phyloP scores from a whole-genome alignment of 2,329 filamentous ascomycete species.

The Ilyonectria robusta region DNA sequence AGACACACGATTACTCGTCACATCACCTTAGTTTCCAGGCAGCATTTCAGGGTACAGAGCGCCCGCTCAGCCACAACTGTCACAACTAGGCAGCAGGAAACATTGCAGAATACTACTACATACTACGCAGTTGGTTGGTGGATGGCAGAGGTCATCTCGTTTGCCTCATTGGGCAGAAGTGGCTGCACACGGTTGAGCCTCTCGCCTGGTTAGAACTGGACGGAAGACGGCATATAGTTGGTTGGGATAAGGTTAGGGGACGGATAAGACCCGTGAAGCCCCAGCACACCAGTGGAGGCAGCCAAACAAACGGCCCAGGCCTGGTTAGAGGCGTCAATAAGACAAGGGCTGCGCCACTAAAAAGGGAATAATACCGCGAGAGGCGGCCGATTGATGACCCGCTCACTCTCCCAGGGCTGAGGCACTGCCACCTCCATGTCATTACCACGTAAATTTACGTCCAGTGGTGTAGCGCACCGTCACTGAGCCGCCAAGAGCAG shows the following conservation, averaged over 20 bases:
- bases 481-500: not conserved
- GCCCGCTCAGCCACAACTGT: conserved; percentile 3
- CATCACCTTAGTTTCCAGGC: not conserved
- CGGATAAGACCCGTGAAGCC: not conserved
- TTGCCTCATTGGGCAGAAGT: conserved; percentile 2
- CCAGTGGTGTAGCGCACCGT: not conserved
- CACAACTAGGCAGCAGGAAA: conserved; percentile 6
- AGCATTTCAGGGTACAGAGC: not conserved
- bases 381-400: conserved; percentile 51
- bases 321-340: not conserved
- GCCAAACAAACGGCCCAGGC: not conserved
- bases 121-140: not conserved
- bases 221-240: not conserved
- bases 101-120: not conserved
- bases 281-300: not conserved
- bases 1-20: not conserved
- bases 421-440: conserved; percentile 38
- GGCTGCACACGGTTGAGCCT: not conserved
- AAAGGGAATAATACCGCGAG: conserved; percentile 42
- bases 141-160: not conserved
- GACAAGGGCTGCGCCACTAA: conserved; percentile 1
- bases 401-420: conserved; percentile 30
- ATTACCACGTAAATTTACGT: not conserved
- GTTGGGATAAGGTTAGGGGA: conserved; percentile 15
- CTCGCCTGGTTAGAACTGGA: not conserved